Evolutionary conservation across 108 stramenopile genomes (phyloP).

Genomic region (Skeletonema menzelii): DNA sequence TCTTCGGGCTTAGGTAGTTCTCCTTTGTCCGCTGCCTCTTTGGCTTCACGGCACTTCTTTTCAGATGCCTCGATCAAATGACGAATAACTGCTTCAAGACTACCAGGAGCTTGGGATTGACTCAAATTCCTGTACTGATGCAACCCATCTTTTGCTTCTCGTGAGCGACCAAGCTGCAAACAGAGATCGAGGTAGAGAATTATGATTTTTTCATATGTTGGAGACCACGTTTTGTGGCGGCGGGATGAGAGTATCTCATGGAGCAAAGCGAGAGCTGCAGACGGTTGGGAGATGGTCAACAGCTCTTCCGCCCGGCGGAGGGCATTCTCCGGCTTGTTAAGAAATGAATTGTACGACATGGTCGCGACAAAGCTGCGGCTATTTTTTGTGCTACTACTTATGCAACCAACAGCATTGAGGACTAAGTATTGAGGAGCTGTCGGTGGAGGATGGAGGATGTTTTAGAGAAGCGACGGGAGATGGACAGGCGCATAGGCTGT

Average conservation of each 20-base stretch:
- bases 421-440: no score
- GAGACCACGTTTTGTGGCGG: slow-evolving; percentile 92
- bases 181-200: slow-evolving; percentile 91
- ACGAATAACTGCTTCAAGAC: slow-evolving; percentile 92
- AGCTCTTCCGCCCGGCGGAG: slow-evolving; percentile 72
- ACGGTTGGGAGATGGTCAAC: slow-evolving; percentile 63
- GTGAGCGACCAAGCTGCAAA: slow-evolving; percentile 79
- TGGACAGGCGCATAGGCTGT: no score
- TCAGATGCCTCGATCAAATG: slow-evolving; percentile 87
- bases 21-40: slow-evolving; percentile 60
- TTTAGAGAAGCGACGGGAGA: not conserved
- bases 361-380: not conserved
- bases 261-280: slow-evolving; percentile 67
- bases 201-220: slow-evolving; percentile 95
- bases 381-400: not conserved
- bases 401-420: not conserved
- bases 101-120: slow-evolving; percentile 91
- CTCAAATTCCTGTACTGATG: slow-evolving; percentile 97
- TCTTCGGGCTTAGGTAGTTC: slow-evolving; percentile 12
- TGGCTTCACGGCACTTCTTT: slow-evolving; percentile 74
- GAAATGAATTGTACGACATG: slow-evolving; percentile 28
- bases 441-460: no score
- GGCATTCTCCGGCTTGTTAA: slow-evolving; percentile 76
- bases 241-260: slow-evolving; percentile 82
- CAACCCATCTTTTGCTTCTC: slow-evolving; percentile 97